These are phyloP conservation scores for Eimeria brunetti DNA, from an alignment of 169 alveolate genomes.

Conservation along the genomic window DNA sequence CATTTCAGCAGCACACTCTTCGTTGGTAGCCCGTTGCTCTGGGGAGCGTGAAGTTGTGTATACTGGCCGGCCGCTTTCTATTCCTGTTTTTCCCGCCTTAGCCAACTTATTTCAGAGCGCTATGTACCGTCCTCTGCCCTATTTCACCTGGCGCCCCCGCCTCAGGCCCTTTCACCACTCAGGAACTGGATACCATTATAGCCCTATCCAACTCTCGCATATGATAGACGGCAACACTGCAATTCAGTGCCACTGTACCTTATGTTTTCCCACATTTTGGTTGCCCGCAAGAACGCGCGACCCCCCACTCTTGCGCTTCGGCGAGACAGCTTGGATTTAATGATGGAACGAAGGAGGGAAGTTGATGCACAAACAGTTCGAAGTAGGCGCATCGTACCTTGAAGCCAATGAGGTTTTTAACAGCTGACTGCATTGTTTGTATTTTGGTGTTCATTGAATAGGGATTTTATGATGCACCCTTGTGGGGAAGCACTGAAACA, in stretches of 20 bases:
- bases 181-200: neutral
- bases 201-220: neutral
- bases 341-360: neutral
- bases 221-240: neutral
- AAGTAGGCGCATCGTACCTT: neutral
- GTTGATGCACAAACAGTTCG: neutral
- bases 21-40: neutral
- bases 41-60: neutral
- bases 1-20: neutral
- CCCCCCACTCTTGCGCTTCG: neutral
- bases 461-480: neutral
- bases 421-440: neutral
- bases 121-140: neutral
- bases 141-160: neutral
- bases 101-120: neutral
- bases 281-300: neutral
- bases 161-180: too few relatives aligned
- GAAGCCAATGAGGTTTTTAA: neutral
- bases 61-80: neutral
- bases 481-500: neutral
- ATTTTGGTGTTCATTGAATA: neutral
- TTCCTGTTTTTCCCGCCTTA: neutral
- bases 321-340: neutral
- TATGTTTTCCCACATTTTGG: neutral
- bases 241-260: neutral